Evolutionary conservation across 495 filamentous ascomycete genomes (phyloP).

Genomic region (Daldinia childiae): DNA sequence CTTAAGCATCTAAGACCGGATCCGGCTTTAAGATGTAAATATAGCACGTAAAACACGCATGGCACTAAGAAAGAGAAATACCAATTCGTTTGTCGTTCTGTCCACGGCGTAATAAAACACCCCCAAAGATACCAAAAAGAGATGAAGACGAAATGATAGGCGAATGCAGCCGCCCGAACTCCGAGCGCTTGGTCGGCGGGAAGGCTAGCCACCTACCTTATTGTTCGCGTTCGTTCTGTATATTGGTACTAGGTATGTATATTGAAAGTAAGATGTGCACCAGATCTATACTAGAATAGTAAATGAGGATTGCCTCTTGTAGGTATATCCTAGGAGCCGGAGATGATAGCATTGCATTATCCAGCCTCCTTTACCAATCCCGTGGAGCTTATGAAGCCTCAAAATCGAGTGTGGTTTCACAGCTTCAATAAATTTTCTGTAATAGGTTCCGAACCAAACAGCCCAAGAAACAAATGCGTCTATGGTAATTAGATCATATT

Average conservation of each 20-base stretch:
- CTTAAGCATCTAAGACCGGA: not conserved
- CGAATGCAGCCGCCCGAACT: conserved; percentile 39
- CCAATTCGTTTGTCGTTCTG: not conserved
- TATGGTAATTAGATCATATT: conserved; percentile 42
- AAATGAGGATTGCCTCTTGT: conserved; percentile 1
- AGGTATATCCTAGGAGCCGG: conserved; percentile 10
- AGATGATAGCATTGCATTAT: conserved; percentile 14
- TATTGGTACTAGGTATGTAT: not conserved
- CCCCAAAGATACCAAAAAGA: conserved; percentile 7
- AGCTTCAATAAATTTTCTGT: conserved; percentile 28
- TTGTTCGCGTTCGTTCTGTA: conserved; percentile 9
- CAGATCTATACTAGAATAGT: not conserved
- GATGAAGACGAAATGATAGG: conserved; percentile 6
- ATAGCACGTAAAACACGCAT: conserved; percentile 9
- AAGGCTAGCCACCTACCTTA: conserved; percentile 5
- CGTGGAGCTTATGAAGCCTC: not conserved
- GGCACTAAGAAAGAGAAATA: not conserved
- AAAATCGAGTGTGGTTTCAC: conserved; percentile 31
- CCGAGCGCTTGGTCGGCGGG: conserved; percentile 23
- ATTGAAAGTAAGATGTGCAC: not conserved
- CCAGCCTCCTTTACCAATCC: not conserved
- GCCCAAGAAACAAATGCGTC: not conserved
- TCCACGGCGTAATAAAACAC: not conserved
- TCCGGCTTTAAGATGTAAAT: not conserved
- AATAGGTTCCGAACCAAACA: conserved; percentile 9